Evolutionary conservation across 163 green algal species (phyloP).

Genomic region (Scenedesmus sp.): DNA sequence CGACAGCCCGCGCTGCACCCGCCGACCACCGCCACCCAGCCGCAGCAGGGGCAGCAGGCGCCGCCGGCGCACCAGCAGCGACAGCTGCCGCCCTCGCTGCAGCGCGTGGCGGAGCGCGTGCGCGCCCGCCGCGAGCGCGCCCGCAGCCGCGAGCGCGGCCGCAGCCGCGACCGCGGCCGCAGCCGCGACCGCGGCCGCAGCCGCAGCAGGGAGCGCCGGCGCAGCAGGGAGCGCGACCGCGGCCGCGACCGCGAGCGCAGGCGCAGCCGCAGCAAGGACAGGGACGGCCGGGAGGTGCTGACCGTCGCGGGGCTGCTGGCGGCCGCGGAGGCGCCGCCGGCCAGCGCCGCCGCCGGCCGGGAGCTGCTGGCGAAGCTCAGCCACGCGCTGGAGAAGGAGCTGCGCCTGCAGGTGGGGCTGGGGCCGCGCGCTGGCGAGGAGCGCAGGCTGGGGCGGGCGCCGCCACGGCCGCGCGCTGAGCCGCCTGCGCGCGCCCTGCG

Average conservation of each 20-base stretch:
- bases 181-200: slow-evolving; percentile 5
- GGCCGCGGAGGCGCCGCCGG: slow-evolving; percentile 9
- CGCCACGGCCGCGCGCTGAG: background rate
- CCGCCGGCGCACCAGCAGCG: background rate
- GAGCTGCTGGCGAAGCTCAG: background rate
- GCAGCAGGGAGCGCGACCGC: background rate
- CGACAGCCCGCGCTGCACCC: background rate
- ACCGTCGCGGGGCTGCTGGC: slow-evolving; percentile 28
- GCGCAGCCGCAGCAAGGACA: slow-evolving; percentile 1
- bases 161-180: slow-evolving; percentile 15
- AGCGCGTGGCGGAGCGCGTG: no score
- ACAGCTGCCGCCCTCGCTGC: background rate
- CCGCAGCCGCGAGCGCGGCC: background rate
- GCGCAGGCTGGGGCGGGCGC: background rate
- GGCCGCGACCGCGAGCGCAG: no score
- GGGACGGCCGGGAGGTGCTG: slow-evolving; percentile 3
- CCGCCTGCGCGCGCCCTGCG: background rate
- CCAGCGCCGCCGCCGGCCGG: slow-evolving; percentile 1
- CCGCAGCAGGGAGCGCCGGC: background rate
- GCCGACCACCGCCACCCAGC: background rate
- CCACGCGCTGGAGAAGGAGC: slow-evolving; percentile 21
- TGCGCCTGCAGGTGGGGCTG: slow-evolving; percentile 15
- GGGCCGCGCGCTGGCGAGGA: background rate
- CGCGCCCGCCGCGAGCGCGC: background rate
- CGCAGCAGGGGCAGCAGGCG: background rate